Conservation (phyloP, 208 protist genomes). For the Trypanosoma melophagium region DNA sequence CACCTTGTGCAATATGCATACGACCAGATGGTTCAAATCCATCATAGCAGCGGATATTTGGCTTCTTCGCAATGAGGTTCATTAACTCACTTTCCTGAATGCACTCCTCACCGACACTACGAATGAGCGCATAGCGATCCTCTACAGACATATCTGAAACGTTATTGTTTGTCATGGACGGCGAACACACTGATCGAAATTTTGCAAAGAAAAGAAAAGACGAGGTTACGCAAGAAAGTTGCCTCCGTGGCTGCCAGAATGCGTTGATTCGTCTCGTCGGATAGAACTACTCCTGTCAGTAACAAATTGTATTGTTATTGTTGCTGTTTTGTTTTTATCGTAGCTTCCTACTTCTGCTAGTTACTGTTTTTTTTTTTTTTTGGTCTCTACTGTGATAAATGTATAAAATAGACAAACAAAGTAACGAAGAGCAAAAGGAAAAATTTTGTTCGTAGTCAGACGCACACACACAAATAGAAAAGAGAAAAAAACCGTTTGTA, state of each 20-base stretch:
- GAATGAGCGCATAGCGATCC: slow-evolving; percentile 81
- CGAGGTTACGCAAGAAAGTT: background rate
- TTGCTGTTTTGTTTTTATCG: slow-evolving; percentile 1
- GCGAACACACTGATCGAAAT: background rate
- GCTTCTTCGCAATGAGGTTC: slow-evolving; percentile 92
- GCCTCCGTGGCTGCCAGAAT: slow-evolving; percentile 19
- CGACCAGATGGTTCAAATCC: slow-evolving; percentile 99
- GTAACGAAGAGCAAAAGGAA: slow-evolving; percentile 5
- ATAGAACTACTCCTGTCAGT: background rate
- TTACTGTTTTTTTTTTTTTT: too few species aligned
- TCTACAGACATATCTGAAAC: slow-evolving; percentile 28
- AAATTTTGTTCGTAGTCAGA: too few species aligned
- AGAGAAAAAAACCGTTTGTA: slow-evolving; percentile 10
- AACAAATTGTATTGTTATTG: background rate
- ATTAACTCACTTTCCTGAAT: slow-evolving; percentile 93
- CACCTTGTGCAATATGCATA: slow-evolving; percentile 99
- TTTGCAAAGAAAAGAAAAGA: background rate
- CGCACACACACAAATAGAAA: slow-evolving; percentile 30
- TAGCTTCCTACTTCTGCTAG: too few species aligned
- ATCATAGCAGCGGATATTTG: slow-evolving; percentile 95
- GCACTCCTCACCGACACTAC: slow-evolving; percentile 96
- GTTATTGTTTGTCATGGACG: slow-evolving; percentile 4
- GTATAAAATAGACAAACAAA: too few species aligned
- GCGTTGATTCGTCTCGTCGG: slow-evolving; percentile 21
- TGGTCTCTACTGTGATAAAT: too few species aligned